These are phyloP conservation scores for Acanthamoeba royreba DNA, from an alignment of 208 protist genomes.

Conservation along the genomic window DNA sequence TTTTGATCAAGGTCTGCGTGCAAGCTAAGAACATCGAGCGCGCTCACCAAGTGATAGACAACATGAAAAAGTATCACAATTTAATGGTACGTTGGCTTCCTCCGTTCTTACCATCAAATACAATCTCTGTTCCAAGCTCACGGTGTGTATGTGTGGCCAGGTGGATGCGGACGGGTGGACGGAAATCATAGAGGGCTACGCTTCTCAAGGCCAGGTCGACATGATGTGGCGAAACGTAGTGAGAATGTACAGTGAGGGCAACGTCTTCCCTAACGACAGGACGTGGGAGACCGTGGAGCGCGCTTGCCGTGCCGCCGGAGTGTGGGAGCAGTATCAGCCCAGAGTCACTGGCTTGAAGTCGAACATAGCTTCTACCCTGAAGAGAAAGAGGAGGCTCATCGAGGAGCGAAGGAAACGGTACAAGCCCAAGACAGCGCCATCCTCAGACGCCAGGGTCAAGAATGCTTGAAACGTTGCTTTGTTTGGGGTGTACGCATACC, in stretches of 20 bases:
- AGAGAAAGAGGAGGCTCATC: background rate
- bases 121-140: background rate
- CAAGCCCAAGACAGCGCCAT: too few species aligned
- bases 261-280: background rate
- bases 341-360: background rate
- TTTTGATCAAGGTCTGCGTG: background rate
- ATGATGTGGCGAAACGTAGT: background rate
- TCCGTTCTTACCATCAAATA: too few species aligned
- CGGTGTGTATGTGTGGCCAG: background rate
- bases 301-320: background rate
- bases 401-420: background rate
- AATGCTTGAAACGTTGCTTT: too few species aligned
- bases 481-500: too few species aligned
- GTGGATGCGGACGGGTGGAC: background rate
- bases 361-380: background rate
- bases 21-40: background rate
- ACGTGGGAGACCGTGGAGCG: slow-evolving; percentile 1
- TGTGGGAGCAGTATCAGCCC: background rate
- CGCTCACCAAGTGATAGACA: background rate
- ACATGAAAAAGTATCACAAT: background rate
- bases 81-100: background rate
- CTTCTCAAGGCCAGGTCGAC: background rate
- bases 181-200: background rate
- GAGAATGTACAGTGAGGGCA: background rate
- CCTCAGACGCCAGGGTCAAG: too few species aligned